Evolutionary conservation across 768 basidiomycete species (phyloP).

Genomic region (Boletus pseudo-olivaceus): DNA sequence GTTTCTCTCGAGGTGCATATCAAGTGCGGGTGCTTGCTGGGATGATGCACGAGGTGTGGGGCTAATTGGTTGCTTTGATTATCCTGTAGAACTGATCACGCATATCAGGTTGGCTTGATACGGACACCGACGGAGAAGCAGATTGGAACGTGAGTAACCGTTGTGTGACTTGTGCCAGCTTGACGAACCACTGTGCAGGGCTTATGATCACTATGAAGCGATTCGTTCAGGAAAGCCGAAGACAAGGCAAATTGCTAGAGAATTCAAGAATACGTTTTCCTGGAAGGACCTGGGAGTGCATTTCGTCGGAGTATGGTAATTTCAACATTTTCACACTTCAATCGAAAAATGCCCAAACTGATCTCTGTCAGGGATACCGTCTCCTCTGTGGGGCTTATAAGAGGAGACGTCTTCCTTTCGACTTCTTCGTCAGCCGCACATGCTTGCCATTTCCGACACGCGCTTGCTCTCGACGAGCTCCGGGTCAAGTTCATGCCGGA

Average conservation of each 20-base stretch:
- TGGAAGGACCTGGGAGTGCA: constrained; percentile 41
- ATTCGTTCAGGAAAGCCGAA: constrained; percentile 18
- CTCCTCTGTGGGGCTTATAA: constrained; percentile 55
- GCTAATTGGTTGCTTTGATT: neutral
- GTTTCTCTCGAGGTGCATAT: constrained; percentile 45
- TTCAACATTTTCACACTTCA: neutral
- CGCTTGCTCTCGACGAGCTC: constrained; percentile 60
- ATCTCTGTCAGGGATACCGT: constrained; percentile 56
- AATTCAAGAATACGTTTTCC: constrained; percentile 47
- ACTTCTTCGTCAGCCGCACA: constrained; percentile 56
- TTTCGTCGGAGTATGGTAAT: constrained; percentile 53
- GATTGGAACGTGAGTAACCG: constrained; percentile 24
- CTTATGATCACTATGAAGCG: constrained; percentile 19
- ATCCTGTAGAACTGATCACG: neutral
- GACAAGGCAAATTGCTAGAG: constrained; percentile 16
- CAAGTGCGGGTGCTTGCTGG: constrained; percentile 39
- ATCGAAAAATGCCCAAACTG: neutral
- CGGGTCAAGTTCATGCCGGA: constrained; percentile 55
- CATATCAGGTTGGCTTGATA: constrained; percentile 32
- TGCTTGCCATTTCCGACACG: constrained; percentile 60
- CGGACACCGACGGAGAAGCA: constrained; percentile 31
- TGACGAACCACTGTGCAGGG: neutral
- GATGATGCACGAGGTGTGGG: constrained; percentile 37
- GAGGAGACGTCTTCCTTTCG: constrained; percentile 44
- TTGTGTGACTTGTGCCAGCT: neutral